Base-by-base conservation (phyloP, 2,329 filamentous ascomycete species). In the Neopestalotiopsis clavispora region DNA sequence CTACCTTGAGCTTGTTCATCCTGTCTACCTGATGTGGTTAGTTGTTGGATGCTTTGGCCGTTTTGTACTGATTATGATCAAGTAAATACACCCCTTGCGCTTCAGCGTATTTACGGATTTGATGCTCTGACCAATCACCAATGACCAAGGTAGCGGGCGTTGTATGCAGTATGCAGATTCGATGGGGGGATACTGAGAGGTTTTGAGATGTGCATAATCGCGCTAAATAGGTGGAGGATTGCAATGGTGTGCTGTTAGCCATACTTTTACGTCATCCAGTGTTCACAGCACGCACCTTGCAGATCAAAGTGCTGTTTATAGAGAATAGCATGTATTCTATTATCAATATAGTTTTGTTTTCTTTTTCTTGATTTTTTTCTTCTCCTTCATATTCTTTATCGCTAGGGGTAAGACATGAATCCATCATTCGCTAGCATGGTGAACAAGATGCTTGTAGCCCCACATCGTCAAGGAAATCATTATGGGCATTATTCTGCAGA, bases 1-100 rank as follows among this genome's bases (percentile, higher is more conserved):
- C 90, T 61, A 92, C 84, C 23, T 82, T 76, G 77, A 80, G 71
- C 69, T 83, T 74, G 67, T 75, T 68, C 76, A 80, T 82, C 13
- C 10, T 68, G 58, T 32, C 57, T 59, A 28, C 23, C 23, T 28
- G 23, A 28, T 28, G 23, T 17, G 17, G 9, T 12, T n/a, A 28
- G 23, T 20, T 9, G 17, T 20, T 52, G 45, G n/a, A n/a, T 52
- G 9, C 45, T 7, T 3, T 52, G 17, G 4, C 45, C 45, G 14
- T 38, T 52, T 3, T 52, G 17, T 52, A n/a, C n/a, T 20, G 14
- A 17, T 20, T 14, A 52, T n/a, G 17, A n/a, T 17, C n/a, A 52
- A 52, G 45, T 52, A 17, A 52, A 20, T 17, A 52, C 6, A 52
- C 45, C 9, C 45, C 5, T n/a, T 20, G 45, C n/a, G 45, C 17